These are phyloP conservation scores for Musa acuminata DNA, from an alignment of 176 grass and related monocot species.

Conservation along the genomic window DNA sequence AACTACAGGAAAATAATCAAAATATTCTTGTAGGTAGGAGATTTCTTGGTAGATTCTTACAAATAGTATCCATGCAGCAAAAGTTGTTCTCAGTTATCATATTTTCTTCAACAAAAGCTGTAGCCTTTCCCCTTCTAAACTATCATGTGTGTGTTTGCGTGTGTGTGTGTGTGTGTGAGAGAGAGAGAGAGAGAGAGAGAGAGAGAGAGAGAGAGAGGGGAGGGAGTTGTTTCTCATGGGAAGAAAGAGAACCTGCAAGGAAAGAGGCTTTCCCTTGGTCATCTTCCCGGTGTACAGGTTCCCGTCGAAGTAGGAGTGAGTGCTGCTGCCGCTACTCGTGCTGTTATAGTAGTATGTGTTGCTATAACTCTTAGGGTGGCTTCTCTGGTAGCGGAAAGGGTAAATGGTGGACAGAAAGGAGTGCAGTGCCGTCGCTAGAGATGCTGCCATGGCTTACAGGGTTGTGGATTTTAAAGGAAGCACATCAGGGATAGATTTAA, in stretches of 20 bases:
- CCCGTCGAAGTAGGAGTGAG: neutral
- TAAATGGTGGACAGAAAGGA: conserved; percentile 4
- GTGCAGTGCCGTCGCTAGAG: neutral
- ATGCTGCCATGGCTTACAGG: neutral
- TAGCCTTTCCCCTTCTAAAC: too few relatives aligned
- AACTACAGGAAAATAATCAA: too few relatives aligned
- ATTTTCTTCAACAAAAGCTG: too few relatives aligned
- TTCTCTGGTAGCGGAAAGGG: neutral
- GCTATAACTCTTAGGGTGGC: neutral
- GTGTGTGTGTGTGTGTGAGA: too few relatives aligned
- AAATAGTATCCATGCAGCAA: too few relatives aligned
- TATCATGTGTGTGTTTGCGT: too few relatives aligned
- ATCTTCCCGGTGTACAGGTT: neutral
- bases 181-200: too few relatives aligned
- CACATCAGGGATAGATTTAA: neutral
- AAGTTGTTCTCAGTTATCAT: too few relatives aligned
- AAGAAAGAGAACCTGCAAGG: conserved; percentile 6
- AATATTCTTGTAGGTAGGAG: too few relatives aligned
- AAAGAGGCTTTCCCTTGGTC: conserved; percentile 13
- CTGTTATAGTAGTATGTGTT: conserved; percentile 8
- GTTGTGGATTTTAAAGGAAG: neutral
- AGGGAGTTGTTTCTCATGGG: neutral
- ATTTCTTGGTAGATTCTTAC: too few relatives aligned
- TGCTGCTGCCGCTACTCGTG: neutral
- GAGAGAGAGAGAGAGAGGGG: too few relatives aligned